Conservation (phyloP, 1,284 basidiomycete species). For the Malassezia globosa region DNA sequence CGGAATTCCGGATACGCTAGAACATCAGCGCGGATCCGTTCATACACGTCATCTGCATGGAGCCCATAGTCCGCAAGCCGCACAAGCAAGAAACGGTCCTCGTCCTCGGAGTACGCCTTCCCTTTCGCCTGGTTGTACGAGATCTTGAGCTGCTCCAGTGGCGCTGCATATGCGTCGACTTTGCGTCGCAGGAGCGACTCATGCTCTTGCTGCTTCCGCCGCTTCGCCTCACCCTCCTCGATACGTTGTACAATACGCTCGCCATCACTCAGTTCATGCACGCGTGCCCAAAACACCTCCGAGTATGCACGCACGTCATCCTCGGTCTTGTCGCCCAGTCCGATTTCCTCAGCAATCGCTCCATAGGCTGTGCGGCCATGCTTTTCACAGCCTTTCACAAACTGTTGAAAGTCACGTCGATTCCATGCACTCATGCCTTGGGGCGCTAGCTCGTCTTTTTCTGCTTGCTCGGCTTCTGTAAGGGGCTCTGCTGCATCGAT, state of each 20-base stretch:
- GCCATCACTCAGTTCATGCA: conserved; percentile 59
- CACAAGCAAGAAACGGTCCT: conserved; percentile 87
- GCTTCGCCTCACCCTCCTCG: conserved; percentile 41
- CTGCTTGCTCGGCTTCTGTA: conserved; percentile 63
- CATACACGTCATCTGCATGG: conserved; percentile 81
- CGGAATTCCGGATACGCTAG: conserved; percentile 84
- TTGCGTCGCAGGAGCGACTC: conserved; percentile 31
- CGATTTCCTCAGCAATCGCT: conserved; percentile 70
- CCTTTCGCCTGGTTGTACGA: conserved; percentile 53
- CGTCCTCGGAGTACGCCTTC: conserved; percentile 90
- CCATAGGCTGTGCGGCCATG: conserved; percentile 73
- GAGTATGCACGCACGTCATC: conserved; percentile 74
- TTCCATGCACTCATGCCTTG: conserved; percentile 50
- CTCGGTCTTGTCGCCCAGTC: conserved; percentile 55
- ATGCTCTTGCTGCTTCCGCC: conserved; percentile 31
- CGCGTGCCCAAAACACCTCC: conserved; percentile 76
- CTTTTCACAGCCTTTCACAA: conserved; percentile 70
- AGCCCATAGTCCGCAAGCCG: conserved; percentile 85
- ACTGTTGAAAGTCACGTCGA: conserved; percentile 81
- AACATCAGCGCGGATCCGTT: conserved; percentile 90
- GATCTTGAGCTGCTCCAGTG: conserved; percentile 39
- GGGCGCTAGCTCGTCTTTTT: conserved; percentile 53
- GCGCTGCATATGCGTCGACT: conserved; percentile 24
- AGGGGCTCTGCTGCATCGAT: conserved; percentile 54
- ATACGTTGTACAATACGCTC: conserved; percentile 35